Base-by-base conservation (phyloP, 2,329 filamentous ascomycete species). In the Aspergillus ustus region DNA sequence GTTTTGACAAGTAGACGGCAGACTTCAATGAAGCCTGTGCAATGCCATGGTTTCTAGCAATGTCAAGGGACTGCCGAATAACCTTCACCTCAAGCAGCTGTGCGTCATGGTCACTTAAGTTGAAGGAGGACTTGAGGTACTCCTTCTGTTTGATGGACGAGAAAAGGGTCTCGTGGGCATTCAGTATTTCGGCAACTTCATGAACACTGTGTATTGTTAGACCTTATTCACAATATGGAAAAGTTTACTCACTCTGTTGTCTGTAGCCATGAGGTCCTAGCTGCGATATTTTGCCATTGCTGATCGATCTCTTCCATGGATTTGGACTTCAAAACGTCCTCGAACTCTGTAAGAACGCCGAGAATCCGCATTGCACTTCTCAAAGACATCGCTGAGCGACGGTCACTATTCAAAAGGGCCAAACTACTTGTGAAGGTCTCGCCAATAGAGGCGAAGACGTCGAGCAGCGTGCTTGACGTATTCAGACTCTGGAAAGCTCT, bases 21-120 rank as follows among this genome's bases (percentile, higher is more conserved):
- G 93, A 87, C 65, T 93, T 93, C 28, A 99, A 79, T 0, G 93
- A 94, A 69, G 96, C 93, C 72, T 98, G 93, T 1, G 91, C 85
- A 4, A 90, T 90, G 63, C 89, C 89, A 69, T 97, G 93, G 65
- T 88, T 89, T 50, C 93, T 87, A 68, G 91, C 91, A 25, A 96
- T 85, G 5, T 84, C 82, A 0, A 94, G 90, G 7, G 92, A 90
- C 49, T 89, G 82, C 3, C 96, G 81, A 69, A 96, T 86, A n/a
- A 89, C 87, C 63, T 90, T 86, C 3, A 93, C 87, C 76, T 98
- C 91, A 50, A 91, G 82, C 6, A 91, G 80, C 43, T 89, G 87
- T 17, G 90, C 85, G 56, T 90, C 85, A 11, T 83, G 83, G 0
- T 83, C 80, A n/a, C 82, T 85, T 29, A 93, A 73, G 48, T 85